Conservation (phyloP, 1,139 yeast genomes). For the Pichia sp. region DNA sequence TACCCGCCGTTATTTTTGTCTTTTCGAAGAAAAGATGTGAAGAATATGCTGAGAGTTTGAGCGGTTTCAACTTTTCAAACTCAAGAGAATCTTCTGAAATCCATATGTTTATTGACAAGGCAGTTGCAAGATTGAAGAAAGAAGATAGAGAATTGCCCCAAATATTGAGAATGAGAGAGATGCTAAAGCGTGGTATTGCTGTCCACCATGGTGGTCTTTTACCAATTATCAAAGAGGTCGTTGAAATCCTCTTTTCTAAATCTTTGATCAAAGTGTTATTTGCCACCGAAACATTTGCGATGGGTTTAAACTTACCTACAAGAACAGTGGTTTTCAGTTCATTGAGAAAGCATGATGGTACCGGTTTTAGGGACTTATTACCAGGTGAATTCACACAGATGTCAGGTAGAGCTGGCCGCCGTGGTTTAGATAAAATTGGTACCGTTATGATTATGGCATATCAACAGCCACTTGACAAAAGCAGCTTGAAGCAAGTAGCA, state of each 20-base stretch:
- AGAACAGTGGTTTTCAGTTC: conserved; percentile 92
- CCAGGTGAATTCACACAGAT: conserved; percentile 99
- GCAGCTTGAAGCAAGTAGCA: conserved; percentile 66
- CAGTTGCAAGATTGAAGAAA: conserved; percentile 78
- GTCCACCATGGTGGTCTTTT: conserved; percentile 96
- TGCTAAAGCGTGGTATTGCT: conserved; percentile 87
- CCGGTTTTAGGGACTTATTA: conserved; percentile 67
- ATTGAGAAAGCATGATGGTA: conserved; percentile 85
- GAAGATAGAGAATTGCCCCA: conserved; percentile 95
- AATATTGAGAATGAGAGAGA: conserved; percentile 72
- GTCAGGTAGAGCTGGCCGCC: conserved; percentile 99
- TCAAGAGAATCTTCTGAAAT: conserved; percentile 85
- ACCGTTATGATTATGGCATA: conserved; percentile 96
- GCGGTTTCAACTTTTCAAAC: conserved; percentile 72
- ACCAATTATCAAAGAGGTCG: conserved; percentile 93
- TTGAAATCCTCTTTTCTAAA: conserved; percentile 84
- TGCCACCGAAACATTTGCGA: conserved; percentile 97
- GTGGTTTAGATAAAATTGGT: conserved; percentile 98
- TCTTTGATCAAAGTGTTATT: conserved; percentile 84
- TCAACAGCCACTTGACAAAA: conserved; percentile 56
- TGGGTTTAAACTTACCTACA: conserved; percentile 98
- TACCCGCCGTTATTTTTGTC: conserved; percentile 91
- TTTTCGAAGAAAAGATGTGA: conserved; percentile 92
- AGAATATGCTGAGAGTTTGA: conserved; percentile 78
- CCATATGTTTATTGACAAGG: conserved; percentile 87